Conservation (phyloP, 257 asterid genomes). For the Echium plantagineum region DNA sequence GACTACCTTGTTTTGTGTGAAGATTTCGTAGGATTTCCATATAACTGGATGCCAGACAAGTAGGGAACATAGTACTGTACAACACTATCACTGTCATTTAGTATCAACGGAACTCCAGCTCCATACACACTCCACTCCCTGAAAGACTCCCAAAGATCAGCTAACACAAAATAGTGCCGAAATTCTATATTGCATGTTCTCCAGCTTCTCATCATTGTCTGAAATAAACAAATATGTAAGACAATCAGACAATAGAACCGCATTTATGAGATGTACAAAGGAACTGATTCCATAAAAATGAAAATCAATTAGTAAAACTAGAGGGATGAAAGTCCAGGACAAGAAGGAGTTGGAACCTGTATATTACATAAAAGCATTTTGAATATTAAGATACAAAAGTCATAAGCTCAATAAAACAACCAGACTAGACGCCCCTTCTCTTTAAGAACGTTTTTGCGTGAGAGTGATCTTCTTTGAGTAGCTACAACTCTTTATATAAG, state of each 20-base stretch:
- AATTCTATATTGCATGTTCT: slow-evolving; percentile 48
- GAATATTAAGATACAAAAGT: too few relatives aligned
- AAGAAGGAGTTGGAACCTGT: too few relatives aligned
- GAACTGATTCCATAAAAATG: too few relatives aligned
- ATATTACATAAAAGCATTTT: too few relatives aligned
- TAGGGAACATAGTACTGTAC: slow-evolving; percentile 88
- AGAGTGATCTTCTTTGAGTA: background rate
- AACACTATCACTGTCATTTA: slow-evolving; percentile 55
- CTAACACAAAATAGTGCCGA: slow-evolving; percentile 63
- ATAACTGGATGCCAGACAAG: slow-evolving; percentile 82
- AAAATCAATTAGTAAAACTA: too few relatives aligned
- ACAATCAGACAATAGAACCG: slow-evolving; percentile 6
- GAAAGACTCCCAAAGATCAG: slow-evolving; percentile 86
- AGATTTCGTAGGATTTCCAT: slow-evolving; percentile 52
- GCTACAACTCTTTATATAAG: background rate
- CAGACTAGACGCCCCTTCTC: background rate
- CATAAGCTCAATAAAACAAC: background rate
- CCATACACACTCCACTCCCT: slow-evolving; percentile 98
- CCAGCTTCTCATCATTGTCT: slow-evolving; percentile 62
- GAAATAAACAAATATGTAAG: slow-evolving; percentile 10
- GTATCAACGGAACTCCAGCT: slow-evolving; percentile 82
- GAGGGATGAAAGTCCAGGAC: too few relatives aligned
- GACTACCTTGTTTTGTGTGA: slow-evolving; percentile 53
- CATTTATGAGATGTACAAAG: background rate
- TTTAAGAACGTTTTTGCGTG: too few relatives aligned